Conservation (phyloP, 176 grass and related monocot species). For the Phoenix dactylifera region DNA sequence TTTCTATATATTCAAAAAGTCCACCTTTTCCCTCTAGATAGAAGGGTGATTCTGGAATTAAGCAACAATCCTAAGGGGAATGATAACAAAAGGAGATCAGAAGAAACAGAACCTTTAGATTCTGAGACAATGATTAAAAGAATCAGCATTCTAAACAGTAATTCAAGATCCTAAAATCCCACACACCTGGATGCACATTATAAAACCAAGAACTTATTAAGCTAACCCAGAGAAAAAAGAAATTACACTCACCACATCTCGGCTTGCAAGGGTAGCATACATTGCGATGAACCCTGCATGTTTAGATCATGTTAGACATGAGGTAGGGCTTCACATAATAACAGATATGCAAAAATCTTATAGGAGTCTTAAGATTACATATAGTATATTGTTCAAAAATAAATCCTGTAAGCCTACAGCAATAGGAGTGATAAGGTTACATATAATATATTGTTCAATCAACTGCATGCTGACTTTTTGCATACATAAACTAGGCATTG, state of each 20-base stretch:
- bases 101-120: conserved; percentile 4
- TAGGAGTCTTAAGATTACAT: no score
- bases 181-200: not conserved
- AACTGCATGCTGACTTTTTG: no score
- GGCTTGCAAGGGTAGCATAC: conserved; percentile 90
- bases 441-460: no score
- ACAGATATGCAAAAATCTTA: no score
- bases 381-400: no score
- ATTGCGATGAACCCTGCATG: conserved; percentile 84
- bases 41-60: conserved; percentile 95
- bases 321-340: conserved; percentile 3
- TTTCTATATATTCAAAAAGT: conserved; percentile 71
- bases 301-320: conserved; percentile 6
- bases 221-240: not conserved
- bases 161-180: no score
- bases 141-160: no score
- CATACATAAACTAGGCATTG: no score
- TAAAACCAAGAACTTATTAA: conserved; percentile 2
- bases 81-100: not conserved
- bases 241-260: conserved; percentile 75
- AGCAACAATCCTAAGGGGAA: conserved; percentile 58
- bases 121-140: conserved; percentile 6
- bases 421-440: no score
- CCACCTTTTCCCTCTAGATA: conserved; percentile 95
- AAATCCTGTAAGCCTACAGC: no score